Evolutionary conservation across 805 yeast genomes (phyloP).

Genomic region (Suhomyces vadensis): DNA sequence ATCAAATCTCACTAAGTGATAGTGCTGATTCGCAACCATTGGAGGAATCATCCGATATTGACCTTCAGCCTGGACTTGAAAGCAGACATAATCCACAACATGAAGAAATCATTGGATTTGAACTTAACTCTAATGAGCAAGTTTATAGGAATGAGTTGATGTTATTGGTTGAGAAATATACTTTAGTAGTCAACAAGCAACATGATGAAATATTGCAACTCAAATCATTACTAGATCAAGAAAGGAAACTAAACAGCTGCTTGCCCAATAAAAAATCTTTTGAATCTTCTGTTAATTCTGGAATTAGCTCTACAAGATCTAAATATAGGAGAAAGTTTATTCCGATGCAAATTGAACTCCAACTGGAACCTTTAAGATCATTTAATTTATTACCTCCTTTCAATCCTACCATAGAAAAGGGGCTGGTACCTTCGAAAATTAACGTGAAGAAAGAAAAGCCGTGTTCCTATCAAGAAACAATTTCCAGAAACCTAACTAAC

Average conservation of each 20-base stretch:
- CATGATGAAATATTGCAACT: conserved; percentile 27
- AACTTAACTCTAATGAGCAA: conserved; percentile 6
- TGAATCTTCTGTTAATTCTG: neutral
- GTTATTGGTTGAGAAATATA: conserved; percentile 23
- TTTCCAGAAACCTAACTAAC: too few relatives aligned
- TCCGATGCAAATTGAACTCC: conserved; percentile 12
- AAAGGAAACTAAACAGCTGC: conserved; percentile 20
- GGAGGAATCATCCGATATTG: neutral
- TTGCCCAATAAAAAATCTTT: neutral
- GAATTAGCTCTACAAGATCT: neutral
- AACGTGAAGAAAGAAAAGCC: too few relatives aligned
- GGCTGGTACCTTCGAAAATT: too few relatives aligned
- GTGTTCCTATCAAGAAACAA: neutral
- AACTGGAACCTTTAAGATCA: neutral
- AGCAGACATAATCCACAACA: too few relatives aligned
- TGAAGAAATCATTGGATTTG: conserved; percentile 5
- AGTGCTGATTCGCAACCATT: too few relatives aligned
- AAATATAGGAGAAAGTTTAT: conserved; percentile 9
- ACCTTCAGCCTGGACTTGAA: neutral
- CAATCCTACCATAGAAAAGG: neutral
- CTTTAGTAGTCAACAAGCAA: conserved; percentile 23
- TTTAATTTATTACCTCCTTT: conserved; percentile 8
- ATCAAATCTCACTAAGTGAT: neutral
- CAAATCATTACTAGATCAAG: conserved; percentile 23
- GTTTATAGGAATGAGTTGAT: conserved; percentile 25